Base-by-base conservation (phyloP, 2,329 filamentous ascomycete species). In the Hymenoscyphus linearis region DNA sequence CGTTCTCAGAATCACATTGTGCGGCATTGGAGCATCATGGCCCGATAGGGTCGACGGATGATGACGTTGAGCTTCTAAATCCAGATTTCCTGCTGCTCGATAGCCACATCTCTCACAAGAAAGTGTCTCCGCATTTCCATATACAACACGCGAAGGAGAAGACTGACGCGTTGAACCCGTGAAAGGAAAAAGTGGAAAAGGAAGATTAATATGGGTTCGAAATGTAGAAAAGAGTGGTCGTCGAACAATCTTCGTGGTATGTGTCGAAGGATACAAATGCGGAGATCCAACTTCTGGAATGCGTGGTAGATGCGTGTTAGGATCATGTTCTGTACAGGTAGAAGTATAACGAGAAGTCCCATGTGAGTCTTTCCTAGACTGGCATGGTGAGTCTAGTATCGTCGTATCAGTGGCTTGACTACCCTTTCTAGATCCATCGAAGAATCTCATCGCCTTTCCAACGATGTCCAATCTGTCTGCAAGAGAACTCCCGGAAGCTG, bases 381-480 rank as follows among this genome's bases (percentile, higher is more conserved):
- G 16, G 5, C n/a, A 22, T 47, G 7, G 40, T 10, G 40, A 47
- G 10, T 9, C n/a, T 12, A 25, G 5, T 22, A n/a, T 47, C 5
- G 40, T 22, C 10, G 40, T 18, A 26, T 52, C 52, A 36, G 58
- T 40, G 27, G 44, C 61, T 58, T 60, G 64, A 22, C 58, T 60
- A 14, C 57, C 55, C 27, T 63, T 65, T 37, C 59, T 53, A 5
- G 57, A 52, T 4, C 22, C 52, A 36, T 70, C 68, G 54, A 70
- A 67, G 57, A 68, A 70, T 18, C 65, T 64, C 53, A 69, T 57
- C 0, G 63, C 62, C 47, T 62, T 69, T 4, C 63, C 57, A 2
- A 71, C 64, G 10, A 71, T n/a, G 65, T 71, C 68, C 12, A 71
- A 59, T 18, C 62, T 57, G 13, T 54, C 61, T 1, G 37, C 26